Evolutionary conservation across 139 green algal species (phyloP).

Genomic region (Picochlorum sp.): DNA sequence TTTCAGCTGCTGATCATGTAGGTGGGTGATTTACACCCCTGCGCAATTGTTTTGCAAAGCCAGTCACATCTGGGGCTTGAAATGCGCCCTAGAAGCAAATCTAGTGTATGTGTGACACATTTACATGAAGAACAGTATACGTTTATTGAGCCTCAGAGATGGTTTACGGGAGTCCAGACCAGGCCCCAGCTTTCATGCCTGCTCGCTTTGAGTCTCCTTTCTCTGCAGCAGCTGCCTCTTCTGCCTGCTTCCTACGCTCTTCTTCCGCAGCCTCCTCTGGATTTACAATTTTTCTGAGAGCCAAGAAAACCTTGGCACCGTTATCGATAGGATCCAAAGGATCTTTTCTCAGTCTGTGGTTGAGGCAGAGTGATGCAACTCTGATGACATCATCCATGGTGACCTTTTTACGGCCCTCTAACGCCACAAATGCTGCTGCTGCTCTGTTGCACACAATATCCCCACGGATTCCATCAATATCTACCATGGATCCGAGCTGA

Average conservation of each 20-base stretch:
- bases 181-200: conserved; percentile 24
- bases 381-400: conserved; percentile 62
- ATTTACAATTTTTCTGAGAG: conserved; percentile 18
- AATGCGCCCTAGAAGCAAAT: too few species aligned
- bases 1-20: too few species aligned
- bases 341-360: conserved; percentile 90
- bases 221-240: conserved; percentile 1
- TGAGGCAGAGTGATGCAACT: conserved; percentile 70
- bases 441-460: conserved; percentile 84
- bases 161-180: conserved; percentile 27
- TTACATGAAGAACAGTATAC: too few species aligned
- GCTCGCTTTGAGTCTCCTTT: not conserved
- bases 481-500: conserved; percentile 75
- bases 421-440: conserved; percentile 68
- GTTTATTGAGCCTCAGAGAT: conserved; percentile 2
- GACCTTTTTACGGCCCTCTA: conserved; percentile 63
- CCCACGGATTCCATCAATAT: conserved; percentile 87
- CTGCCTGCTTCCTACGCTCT: conserved; percentile 33
- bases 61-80: too few species aligned
- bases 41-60: too few species aligned
- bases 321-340: conserved; percentile 80
- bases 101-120: too few species aligned
- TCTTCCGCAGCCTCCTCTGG: conserved; percentile 24
- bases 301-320: conserved; percentile 72
- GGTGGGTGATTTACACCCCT: too few species aligned